Conservation (phyloP, 2,329 filamentous ascomycete genomes). For the Cryphonectria nitschkei region DNA sequence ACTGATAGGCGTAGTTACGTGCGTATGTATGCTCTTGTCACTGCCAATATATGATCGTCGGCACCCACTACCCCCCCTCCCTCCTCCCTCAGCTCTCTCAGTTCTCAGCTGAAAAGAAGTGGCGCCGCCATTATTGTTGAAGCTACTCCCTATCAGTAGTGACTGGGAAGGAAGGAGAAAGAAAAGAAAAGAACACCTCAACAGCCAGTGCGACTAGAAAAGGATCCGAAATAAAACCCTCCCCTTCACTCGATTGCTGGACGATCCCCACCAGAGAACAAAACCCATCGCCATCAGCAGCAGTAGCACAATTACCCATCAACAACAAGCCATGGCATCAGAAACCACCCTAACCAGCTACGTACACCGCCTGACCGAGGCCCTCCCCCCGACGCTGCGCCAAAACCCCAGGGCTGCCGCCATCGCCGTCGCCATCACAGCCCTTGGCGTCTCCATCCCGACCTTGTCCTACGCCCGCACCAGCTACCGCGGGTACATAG, state of each 20-base stretch:
- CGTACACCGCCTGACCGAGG: constrained; percentile 14
- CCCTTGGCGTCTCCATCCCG: constrained; percentile 20
- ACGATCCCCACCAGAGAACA: neutral
- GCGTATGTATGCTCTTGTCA: neutral
- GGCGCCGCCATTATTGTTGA: neutral
- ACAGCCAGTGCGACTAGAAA: neutral
- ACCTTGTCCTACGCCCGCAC: constrained; percentile 33
- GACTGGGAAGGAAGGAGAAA: neutral
- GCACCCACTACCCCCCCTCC: neutral
- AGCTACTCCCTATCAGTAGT: neutral
- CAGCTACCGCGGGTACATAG: constrained; percentile 46
- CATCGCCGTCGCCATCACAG: constrained; percentile 19
- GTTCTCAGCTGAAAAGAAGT: neutral
- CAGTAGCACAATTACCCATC: neutral
- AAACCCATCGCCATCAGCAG: neutral
- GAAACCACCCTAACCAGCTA: constrained; percentile 11
- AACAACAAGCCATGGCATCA: constrained; percentile 6
- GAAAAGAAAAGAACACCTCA: neutral
- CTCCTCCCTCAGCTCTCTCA: neutral
- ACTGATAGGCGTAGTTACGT: too few relatives aligned
- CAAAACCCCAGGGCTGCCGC: constrained; percentile 14
- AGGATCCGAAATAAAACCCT: neutral
- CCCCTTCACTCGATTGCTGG: too few relatives aligned
- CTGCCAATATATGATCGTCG: neutral
- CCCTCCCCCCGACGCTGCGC: constrained; percentile 3